Evolutionary conservation across 139 green algal species (phyloP), one percentile per base, ranked within the genome.

Genomic region (Pleodorina starrii): DNA sequence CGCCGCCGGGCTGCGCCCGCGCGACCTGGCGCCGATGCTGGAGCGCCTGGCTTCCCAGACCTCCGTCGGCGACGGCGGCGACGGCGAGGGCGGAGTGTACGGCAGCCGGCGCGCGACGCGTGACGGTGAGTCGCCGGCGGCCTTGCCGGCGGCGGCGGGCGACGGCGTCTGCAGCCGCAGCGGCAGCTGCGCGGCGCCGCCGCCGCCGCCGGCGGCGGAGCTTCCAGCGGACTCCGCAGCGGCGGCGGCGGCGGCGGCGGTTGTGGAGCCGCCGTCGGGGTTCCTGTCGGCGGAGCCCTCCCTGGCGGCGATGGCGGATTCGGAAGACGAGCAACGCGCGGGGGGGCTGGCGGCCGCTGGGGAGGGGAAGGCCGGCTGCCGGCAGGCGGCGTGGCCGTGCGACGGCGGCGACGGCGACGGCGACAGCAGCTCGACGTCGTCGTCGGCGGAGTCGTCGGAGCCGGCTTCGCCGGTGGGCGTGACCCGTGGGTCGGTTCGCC

Each of bases 141-240:
- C 12, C n/a, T n/a, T n/a, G n/a, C n/a, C n/a, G n/a, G n/a, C n/a
- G n/a, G n/a, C n/a, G n/a, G n/a, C n/a, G n/a, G n/a, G n/a, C n/a
- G n/a, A n/a, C n/a, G n/a, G n/a, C n/a, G n/a, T n/a, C 9, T 50
- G 69, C 69, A 77, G 69, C 36, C 21, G 69, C 69, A 77, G 36
- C 69, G 69, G 69, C 69, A 77, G 69, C 69, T 77, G 69, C 69
- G 11, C 36, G 11, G 63, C 57, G 57, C 57, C 57, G 57, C 57
- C 57, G 57, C 57, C 57, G 12, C 57, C 57, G 19, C 57, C 57
- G 12, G 11, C 48, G 48, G 48, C 57, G 21, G 12, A 23, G 14
- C 29, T 16, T 16, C 12, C 54, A 12, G 54, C 54, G 54, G 54
- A 21, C 21, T n/a, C 69, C 35, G 36, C 35, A n/a, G 69, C 36